A percentile compares a stretch with the other conserved stretches of the same genome.
Evolutionary conservation across 345 rosid genomes (phyloP).

Genomic region (Firmiana major): DNA sequence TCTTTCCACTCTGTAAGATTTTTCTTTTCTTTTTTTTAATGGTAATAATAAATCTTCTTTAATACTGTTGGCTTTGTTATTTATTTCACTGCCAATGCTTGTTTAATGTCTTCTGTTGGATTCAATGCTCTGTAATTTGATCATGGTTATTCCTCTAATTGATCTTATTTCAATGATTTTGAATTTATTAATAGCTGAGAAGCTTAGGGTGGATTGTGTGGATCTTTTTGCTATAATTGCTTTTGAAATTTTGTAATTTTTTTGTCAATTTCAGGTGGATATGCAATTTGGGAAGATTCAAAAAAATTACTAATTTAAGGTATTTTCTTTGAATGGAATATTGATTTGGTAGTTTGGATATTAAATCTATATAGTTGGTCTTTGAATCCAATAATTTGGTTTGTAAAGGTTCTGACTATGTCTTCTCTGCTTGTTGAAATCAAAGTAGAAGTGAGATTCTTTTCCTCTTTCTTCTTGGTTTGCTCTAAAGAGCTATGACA

Average conservation of each 20-base stretch:
- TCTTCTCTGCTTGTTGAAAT: neutral
- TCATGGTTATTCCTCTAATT: neutral
- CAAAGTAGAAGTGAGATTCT: neutral
- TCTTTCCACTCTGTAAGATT: neutral
- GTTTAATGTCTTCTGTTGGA: neutral
- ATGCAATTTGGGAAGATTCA: neutral
- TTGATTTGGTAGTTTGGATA: neutral
- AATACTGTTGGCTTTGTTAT: neutral
- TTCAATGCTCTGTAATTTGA: neutral
- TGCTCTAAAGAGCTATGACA: slow-evolving; percentile 24
- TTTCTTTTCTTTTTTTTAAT: neutral
- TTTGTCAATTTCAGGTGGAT: neutral
- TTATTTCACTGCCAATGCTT: neutral
- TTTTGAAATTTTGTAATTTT: neutral
- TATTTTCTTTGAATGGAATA: neutral
- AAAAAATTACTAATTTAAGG: neutral
- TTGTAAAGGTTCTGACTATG: neutral
- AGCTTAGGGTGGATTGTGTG: neutral
- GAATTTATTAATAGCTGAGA: neutral
- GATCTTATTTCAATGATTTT: neutral
- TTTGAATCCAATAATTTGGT: neutral
- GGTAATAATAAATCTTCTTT: neutral
- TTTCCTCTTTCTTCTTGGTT: neutral
- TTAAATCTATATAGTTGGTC: neutral
- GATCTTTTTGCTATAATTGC: neutral